phyloP scores from a whole-genome alignment of 2,329 filamentous ascomycete genomes.

The Pyricularia sp. region DNA sequence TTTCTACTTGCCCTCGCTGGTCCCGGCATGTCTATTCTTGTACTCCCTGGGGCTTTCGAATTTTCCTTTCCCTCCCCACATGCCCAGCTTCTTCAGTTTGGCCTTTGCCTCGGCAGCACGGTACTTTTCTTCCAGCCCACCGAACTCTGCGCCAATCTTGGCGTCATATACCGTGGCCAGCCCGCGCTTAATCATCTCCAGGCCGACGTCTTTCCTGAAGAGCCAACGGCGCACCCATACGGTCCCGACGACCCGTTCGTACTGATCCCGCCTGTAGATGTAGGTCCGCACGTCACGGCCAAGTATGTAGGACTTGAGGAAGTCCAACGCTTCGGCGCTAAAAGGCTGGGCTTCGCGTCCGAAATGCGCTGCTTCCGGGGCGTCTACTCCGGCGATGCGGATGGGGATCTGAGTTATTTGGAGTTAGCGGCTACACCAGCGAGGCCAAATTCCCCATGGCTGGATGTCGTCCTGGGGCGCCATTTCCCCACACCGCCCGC shows the following conservation, averaged over 20 bases:
- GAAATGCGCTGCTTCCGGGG: conserved; percentile 88
- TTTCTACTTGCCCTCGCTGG: conserved; percentile 1
- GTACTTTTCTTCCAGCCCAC: conserved; percentile 57
- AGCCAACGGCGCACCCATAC: conserved; percentile 59
- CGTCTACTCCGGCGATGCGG: conserved; percentile 85
- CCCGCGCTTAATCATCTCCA: conserved; percentile 80
- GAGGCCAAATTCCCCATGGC: background rate
- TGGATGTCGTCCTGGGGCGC: background rate
- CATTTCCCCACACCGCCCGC: background rate
- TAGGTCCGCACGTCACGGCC: conserved; percentile 70
- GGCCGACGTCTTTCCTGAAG: conserved; percentile 69
- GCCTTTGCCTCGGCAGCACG: conserved; percentile 57
- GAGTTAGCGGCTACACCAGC: background rate
- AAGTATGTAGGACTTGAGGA: conserved; percentile 66
- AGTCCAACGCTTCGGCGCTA: conserved; percentile 69
- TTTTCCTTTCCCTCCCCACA: conserved; percentile 60
- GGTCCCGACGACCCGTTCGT: conserved; percentile 81
- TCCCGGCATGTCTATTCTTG: conserved; percentile 49
- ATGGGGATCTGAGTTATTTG: conserved; percentile 59
- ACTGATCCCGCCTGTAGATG: conserved; percentile 81
- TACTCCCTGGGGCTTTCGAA: conserved; percentile 81
- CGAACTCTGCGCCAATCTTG: conserved; percentile 83
- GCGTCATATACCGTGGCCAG: conserved; percentile 91
- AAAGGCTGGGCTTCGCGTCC: conserved; percentile 80
- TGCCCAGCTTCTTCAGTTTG: conserved; percentile 53